Evolutionary conservation across 495 filamentous ascomycete genomes (phyloP).

Genomic region (Daldinia decipiens): DNA sequence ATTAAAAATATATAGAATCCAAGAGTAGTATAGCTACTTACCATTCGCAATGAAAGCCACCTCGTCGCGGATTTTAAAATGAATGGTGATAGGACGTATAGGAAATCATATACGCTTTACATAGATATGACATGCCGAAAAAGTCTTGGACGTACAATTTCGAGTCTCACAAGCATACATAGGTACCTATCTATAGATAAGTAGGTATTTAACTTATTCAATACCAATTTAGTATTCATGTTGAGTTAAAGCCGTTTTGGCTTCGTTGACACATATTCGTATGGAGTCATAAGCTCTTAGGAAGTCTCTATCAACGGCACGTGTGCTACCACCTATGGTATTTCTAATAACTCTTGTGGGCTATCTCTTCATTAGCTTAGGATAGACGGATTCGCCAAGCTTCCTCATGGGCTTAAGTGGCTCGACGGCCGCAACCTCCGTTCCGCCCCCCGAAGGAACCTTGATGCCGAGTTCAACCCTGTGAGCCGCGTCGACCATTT

Average conservation of each 20-base stretch:
- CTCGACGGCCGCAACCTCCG: not conserved
- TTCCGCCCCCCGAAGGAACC: too few species aligned
- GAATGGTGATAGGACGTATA: too few species aligned
- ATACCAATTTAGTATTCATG: not conserved
- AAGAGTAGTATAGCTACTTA: too few species aligned
- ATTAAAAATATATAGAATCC: too few species aligned
- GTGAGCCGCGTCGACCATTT: slow-evolving; percentile 22
- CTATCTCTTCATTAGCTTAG: not conserved
- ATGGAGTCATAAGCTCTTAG: not conserved
- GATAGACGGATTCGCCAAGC: not conserved
- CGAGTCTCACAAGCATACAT: too few species aligned
- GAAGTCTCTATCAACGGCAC: not conserved
- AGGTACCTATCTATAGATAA: too few species aligned
- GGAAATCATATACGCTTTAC: too few species aligned
- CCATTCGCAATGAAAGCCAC: too few species aligned
- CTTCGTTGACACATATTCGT: slow-evolving; percentile 1
- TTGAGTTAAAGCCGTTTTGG: not conserved
- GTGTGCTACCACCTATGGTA: not conserved
- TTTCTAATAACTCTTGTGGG: not conserved
- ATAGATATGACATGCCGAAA: too few species aligned
- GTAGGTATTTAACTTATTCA: not conserved
- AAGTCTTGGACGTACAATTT: too few species aligned
- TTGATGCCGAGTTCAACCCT: slow-evolving; percentile 24
- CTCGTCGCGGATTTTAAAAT: too few species aligned
- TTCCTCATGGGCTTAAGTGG: not conserved